Conservation (phyloP, 306 rosid genomes). For the Gleditsia sinensis region DNA sequence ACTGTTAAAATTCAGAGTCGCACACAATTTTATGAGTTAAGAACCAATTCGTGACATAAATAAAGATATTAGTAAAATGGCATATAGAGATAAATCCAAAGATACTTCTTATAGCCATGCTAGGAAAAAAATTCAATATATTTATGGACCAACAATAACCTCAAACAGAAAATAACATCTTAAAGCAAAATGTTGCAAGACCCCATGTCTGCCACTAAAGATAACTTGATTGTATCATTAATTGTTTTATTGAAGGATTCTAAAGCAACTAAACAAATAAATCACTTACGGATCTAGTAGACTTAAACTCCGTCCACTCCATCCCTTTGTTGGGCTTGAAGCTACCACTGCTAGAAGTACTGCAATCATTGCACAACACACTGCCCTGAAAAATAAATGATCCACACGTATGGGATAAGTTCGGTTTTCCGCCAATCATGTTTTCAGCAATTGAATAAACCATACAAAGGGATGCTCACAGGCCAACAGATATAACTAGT, state of each 20-base stretch:
- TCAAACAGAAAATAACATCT: conserved; percentile 11
- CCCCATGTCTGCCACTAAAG: background rate
- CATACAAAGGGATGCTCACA: conserved; percentile 59
- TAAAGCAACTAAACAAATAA: conserved; percentile 22
- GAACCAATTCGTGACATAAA: conserved; percentile 5
- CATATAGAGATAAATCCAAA: conserved; percentile 3
- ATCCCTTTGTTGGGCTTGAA: conserved; percentile 97
- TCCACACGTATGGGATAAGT: conserved; percentile 32
- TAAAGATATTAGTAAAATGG: conserved; percentile 24
- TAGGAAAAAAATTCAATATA: background rate
- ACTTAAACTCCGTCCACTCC: conserved; percentile 99
- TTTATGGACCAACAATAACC: conserved; percentile 26
- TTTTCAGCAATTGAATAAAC: conserved; percentile 16
- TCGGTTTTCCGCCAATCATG: conserved; percentile 18
- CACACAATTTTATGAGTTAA: conserved; percentile 23
- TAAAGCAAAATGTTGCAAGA: background rate
- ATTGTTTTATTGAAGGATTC: conserved; percentile 13
- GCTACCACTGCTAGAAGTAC: conserved; percentile 91
- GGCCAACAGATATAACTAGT: conserved; percentile 82
- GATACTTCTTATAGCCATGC: conserved; percentile 9
- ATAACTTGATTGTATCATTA: conserved; percentile 8
- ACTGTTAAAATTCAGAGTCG: conserved; percentile 47
- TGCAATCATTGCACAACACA: conserved; percentile 69
- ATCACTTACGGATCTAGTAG: conserved; percentile 88
- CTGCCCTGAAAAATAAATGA: conserved; percentile 66